phyloP scores from a whole-genome alignment of 202 grass and related monocot species.

The Sporobolus alterniflorus region DNA sequence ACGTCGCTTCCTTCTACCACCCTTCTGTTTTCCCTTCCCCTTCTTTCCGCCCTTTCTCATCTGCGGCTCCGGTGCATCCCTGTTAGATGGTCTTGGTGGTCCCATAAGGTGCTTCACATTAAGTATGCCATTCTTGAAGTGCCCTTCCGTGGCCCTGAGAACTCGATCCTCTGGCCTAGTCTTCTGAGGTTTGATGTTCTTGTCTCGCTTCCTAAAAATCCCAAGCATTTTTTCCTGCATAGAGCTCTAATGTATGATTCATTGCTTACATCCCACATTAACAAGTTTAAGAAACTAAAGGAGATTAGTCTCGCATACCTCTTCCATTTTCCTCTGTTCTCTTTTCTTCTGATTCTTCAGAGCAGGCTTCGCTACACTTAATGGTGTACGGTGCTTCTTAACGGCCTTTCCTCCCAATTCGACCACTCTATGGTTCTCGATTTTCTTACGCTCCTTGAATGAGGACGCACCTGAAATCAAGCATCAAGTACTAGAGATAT shows the following conservation, averaged over 20 bases:
- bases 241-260: slow-evolving; percentile 22
- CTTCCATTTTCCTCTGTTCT: slow-evolving; percentile 78
- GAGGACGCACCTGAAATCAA: slow-evolving; percentile 66
- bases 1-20: slow-evolving; percentile 60
- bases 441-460: slow-evolving; percentile 76
- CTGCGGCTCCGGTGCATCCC: slow-evolving; percentile 42
- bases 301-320: slow-evolving; percentile 47
- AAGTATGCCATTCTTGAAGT: slow-evolving; percentile 91
- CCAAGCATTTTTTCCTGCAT: slow-evolving; percentile 80
- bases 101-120: slow-evolving; percentile 82
- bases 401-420: slow-evolving; percentile 86
- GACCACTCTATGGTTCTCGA: slow-evolving; percentile 84
- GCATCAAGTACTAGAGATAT: background rate
- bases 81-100: slow-evolving; percentile 51
- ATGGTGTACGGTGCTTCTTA: slow-evolving; percentile 78
- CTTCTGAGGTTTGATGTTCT: slow-evolving; percentile 58
- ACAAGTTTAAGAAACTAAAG: background rate
- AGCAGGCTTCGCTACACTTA: slow-evolving; percentile 85
- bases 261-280: slow-evolving; percentile 10
- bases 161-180: slow-evolving; percentile 67
- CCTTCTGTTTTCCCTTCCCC: slow-evolving; percentile 67
- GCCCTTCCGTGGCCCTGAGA: slow-evolving; percentile 73
- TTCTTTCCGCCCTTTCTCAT: slow-evolving; percentile 65
- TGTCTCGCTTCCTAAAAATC: slow-evolving; percentile 59
- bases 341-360: slow-evolving; percentile 84